Percentiles rank a stretch among this genome's conserved stretches.
These are phyloP conservation scores for Eucommia ulmoides DNA, from an alignment of 257 asterid species.

Conservation along the genomic window DNA sequence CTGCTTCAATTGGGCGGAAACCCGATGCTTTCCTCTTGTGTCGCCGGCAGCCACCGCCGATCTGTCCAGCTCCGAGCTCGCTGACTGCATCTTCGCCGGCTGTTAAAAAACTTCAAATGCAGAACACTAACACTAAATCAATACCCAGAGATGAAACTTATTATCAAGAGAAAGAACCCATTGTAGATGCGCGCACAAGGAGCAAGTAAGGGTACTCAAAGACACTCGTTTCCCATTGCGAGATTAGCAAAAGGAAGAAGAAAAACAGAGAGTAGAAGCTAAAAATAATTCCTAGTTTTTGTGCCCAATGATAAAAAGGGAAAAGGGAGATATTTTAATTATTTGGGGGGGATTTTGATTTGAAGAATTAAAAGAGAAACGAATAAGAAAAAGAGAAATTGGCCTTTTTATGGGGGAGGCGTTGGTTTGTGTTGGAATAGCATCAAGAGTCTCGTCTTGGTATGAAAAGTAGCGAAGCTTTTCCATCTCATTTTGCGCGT, in stretches of 20 bases:
- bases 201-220: not conserved
- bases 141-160: not conserved
- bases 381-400: no score
- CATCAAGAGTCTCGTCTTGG: no score
- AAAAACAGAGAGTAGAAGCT: no score
- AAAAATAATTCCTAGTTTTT: no score
- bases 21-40: conserved; percentile 81
- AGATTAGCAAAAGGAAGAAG: not conserved
- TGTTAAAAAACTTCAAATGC: not conserved
- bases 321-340: no score
- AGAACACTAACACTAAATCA: not conserved
- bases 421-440: no score
- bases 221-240: not conserved
- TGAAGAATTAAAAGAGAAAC: no score
- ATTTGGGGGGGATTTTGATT: no score
- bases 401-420: no score
- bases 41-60: conserved; percentile 44
- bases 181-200: not conserved
- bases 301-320: no score
- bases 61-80: conserved; percentile 46
- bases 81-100: conserved; percentile 50
- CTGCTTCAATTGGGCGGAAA: conserved; percentile 88
- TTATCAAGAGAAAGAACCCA: not conserved
- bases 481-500: no score
- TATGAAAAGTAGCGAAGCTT: no score